Evolutionary conservation across 1,284 basidiomycete genomes (phyloP).

Genomic region (Pseudomicrostroma phylloplanum): DNA sequence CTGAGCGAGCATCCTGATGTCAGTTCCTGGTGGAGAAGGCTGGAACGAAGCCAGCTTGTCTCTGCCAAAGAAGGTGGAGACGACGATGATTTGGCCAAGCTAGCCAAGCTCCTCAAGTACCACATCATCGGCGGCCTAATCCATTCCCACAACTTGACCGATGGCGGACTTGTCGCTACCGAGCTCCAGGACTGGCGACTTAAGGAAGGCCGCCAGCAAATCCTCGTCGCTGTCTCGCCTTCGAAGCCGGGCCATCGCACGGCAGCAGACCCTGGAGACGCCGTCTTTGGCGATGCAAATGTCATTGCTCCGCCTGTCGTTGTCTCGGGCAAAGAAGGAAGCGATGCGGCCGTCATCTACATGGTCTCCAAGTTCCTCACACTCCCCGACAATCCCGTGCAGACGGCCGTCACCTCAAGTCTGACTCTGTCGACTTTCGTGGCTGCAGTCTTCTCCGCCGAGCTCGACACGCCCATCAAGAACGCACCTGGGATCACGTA

Average conservation of each 20-base stretch:
- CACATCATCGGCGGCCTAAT: conserved; percentile 39
- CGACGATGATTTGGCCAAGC: conserved; percentile 8
- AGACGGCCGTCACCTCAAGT: conserved; percentile 68
- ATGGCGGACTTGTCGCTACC: conserved; percentile 34
- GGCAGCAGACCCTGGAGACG: conserved; percentile 46
- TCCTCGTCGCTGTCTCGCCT: conserved; percentile 29
- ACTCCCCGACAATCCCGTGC: conserved; percentile 73
- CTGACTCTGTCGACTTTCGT: conserved; percentile 65
- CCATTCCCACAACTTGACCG: conserved; percentile 20
- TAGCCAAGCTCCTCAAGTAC: conserved; percentile 34
- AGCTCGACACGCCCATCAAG: conserved; percentile 30
- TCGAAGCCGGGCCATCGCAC: conserved; percentile 50
- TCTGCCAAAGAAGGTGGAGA: background rate
- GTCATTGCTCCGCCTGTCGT: conserved; percentile 72
- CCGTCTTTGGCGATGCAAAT: conserved; percentile 77
- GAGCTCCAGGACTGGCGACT: conserved; percentile 36
- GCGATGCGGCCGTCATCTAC: conserved; percentile 62
- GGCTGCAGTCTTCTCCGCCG: conserved; percentile 57
- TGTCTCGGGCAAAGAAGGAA: conserved; percentile 57
- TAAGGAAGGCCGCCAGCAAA: conserved; percentile 53
- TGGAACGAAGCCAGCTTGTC: background rate
- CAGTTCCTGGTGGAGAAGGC: background rate
- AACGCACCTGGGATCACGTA: conserved; percentile 66
- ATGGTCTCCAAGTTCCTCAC: conserved; percentile 75
- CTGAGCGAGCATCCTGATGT: background rate